Conservation (phyloP, 2,329 filamentous ascomycete species). For the Ophiocordyceps camponoti-saundersi region DNA sequence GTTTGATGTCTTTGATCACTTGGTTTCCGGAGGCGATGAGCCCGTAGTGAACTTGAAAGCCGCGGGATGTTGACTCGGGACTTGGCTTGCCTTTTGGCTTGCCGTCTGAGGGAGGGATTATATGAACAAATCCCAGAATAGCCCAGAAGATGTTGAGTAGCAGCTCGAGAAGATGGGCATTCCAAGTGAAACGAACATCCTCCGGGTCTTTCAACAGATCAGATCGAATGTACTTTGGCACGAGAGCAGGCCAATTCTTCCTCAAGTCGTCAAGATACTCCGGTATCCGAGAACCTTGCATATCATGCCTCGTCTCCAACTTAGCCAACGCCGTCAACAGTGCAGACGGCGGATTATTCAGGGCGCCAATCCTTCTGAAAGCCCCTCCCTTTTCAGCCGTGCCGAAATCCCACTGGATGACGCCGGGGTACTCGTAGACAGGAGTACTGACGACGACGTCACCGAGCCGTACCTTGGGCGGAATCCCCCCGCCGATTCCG, state of each 20-base stretch:
- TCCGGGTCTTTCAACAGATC: not conserved
- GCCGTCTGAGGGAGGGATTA: too few species aligned
- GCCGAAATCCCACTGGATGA: slow-evolving; percentile 5
- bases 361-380: not conserved
- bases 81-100: not conserved
- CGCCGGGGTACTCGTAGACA: not conserved
- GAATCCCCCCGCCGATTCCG: slow-evolving; percentile 7
- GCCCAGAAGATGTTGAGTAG: not conserved
- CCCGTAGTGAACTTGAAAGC: not conserved
- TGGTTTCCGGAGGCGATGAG: not conserved
- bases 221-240: not conserved
- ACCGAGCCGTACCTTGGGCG: slow-evolving; percentile 4
- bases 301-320: not conserved
- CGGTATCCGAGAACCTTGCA: not conserved
- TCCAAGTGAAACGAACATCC: not conserved
- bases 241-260: not conserved
- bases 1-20: not conserved
- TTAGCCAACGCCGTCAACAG: not conserved
- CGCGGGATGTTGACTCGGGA: not conserved
- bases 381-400: not conserved
- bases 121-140: not conserved
- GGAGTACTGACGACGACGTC: slow-evolving; percentile 7
- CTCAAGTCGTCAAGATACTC: not conserved
- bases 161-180: not conserved
- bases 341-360: not conserved